Evolutionary conservation across 768 basidiomycete genomes (phyloP).

Genomic region (Russula vinacea): DNA sequence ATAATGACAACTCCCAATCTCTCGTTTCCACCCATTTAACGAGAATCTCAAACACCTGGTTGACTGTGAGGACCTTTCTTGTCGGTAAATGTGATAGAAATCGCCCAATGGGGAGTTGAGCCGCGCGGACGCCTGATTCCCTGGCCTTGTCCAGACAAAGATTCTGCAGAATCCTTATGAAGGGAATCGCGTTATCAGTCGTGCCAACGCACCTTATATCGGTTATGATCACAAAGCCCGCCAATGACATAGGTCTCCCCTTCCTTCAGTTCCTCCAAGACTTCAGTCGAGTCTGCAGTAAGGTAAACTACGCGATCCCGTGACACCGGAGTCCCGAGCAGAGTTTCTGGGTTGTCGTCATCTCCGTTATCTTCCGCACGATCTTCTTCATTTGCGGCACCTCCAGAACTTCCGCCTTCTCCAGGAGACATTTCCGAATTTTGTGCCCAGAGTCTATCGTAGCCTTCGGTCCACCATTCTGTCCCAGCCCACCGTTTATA

Average conservation of each 20-base stretch:
- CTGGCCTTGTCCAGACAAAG: slow-evolving; percentile 86
- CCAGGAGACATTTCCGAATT: slow-evolving; percentile 9
- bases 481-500: slow-evolving; percentile 79
- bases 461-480: slow-evolving; percentile 79
- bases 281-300: slow-evolving; percentile 89
- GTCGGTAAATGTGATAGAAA: slow-evolving; percentile 81
- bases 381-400: slow-evolving; percentile 1
- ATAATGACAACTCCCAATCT: slow-evolving; percentile 84
- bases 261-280: slow-evolving; percentile 76
- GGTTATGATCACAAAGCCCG: slow-evolving; percentile 93
- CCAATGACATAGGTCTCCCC: slow-evolving; percentile 93
- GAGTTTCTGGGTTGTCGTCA: slow-evolving; percentile 6
- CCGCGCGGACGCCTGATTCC: slow-evolving; percentile 70
- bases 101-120: slow-evolving; percentile 91
- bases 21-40: slow-evolving; percentile 82
- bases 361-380: slow-evolving; percentile 8
- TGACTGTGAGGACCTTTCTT: slow-evolving; percentile 95
- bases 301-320: slow-evolving; percentile 74
- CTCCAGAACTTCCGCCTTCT: slow-evolving; percentile 13
- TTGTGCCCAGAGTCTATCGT: slow-evolving; percentile 61
- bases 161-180: slow-evolving; percentile 48
- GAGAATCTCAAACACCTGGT: slow-evolving; percentile 92
- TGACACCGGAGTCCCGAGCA: slow-evolving; percentile 17
- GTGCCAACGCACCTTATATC: slow-evolving; percentile 68
- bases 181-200: neutral